Base-by-base conservation (phyloP, 352 stramenopile species). In the Thalassiosira mediterranea region DNA sequence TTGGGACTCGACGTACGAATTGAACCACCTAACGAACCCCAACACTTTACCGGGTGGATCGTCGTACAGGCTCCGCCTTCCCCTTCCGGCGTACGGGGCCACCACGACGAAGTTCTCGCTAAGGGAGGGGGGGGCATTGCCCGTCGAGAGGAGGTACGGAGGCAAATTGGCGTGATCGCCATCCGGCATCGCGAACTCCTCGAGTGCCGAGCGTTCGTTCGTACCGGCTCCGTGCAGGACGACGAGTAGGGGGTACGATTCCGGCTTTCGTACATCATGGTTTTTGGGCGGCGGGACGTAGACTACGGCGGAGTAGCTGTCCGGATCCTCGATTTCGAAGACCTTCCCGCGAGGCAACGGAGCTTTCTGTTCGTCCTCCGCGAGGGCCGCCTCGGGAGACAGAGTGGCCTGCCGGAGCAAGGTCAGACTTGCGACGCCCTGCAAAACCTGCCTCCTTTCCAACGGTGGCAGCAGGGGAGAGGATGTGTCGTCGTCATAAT, bases 131-230 rank as follows among this genome's bases (percentile, higher is more conserved):
- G 85, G 88, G 52, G 88, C 88, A 66, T 69, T 47, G 10, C 62
- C 19, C 1, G 57, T 67, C 10, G 65, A 64, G 46, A 93, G 76
- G 29, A 93, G 59, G 49, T 74, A 86, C 7, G 82, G 85, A 56
- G 86, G 72, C 4, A 93, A 70, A 28, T 87, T 84, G 0, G 75
- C 68, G 76, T 93, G 86, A 72, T 93, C 85, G n/a, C 88, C 88
- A 46, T 31, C 51, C 52, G 44, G 44, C 17, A 42, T 62, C 3
- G 73, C 73, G 59, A 84, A 81, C 58, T 79, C 76, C 28, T 76
- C 72, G 1, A 81, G 31, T 19, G 76, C 76, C n/a, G 76, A 83
- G 44, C 77, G 28, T 60, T 83, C 53, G 69, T 93, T 91, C 17
- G 72, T 77, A 1, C 83, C 88, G n/a, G 88, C 85, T 40, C 83